A percentile compares a stretch with the other conserved stretches of the same genome.
phyloP scores from a whole-genome alignment of 2,329 filamentous ascomycete genomes.

The Cercospora berteroae region DNA sequence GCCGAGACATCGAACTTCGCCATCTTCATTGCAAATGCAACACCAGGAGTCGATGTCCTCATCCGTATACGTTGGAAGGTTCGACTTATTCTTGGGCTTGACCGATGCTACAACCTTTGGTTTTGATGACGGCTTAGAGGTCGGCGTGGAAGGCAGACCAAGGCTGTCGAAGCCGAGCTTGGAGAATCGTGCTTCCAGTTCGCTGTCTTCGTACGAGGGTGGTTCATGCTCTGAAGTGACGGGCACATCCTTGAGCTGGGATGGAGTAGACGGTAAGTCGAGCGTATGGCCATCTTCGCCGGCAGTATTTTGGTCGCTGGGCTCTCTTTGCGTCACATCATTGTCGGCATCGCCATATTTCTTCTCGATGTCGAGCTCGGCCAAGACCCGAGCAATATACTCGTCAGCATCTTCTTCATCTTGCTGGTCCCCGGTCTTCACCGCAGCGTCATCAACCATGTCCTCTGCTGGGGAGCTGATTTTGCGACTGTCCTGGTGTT shows the following conservation, averaged over 20 bases:
- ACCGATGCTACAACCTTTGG: constrained; percentile 23
- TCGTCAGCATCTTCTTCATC: constrained; percentile 47
- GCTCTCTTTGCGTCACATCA: constrained; percentile 4
- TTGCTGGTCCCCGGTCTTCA: constrained; percentile 29
- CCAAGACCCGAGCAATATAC: constrained; percentile 47
- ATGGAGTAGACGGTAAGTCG: constrained; percentile 37
- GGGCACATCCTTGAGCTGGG: constrained; percentile 24
- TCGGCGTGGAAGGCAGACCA: constrained; percentile 49
- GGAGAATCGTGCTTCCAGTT: constrained; percentile 47
- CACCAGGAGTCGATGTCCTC: constrained; percentile 77
- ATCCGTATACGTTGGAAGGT: constrained; percentile 54
- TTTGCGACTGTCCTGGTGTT: not conserved
- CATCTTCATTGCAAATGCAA: constrained; percentile 77
- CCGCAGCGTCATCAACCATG: constrained; percentile 7
- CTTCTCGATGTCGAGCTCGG: constrained; percentile 46
- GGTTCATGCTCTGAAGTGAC: constrained; percentile 25
- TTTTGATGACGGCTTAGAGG: constrained; percentile 39
- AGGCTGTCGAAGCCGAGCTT: constrained; percentile 46
- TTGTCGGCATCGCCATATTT: constrained; percentile 37
- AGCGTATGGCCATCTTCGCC: constrained; percentile 6
- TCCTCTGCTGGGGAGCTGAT: constrained; percentile 3
- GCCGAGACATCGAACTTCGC: constrained; percentile 67
- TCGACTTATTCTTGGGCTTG: constrained; percentile 36
- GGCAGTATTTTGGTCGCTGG: not conserved
- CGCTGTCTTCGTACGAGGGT: constrained; percentile 42